phyloP scores from a whole-genome alignment of 345 rosid species.

The Arabis alpina region DNA sequence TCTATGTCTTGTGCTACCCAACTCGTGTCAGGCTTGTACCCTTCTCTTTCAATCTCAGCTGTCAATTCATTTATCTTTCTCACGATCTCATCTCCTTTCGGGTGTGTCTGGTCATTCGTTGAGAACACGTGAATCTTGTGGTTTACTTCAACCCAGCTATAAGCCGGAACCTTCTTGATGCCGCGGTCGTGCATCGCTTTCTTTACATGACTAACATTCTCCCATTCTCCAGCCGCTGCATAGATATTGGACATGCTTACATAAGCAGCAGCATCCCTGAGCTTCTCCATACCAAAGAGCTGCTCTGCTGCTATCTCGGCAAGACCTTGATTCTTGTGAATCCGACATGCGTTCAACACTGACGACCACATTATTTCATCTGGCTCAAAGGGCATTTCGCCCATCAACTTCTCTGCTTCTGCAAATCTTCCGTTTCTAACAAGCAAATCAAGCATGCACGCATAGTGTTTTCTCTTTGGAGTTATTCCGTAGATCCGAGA shows the following conservation, averaged over 20 bases:
- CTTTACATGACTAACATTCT: constrained; percentile 65
- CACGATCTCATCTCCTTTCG: constrained; percentile 56
- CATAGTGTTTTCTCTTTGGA: constrained; percentile 74
- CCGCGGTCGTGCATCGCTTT: constrained; percentile 83
- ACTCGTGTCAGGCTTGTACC: constrained; percentile 76
- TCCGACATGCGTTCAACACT: constrained; percentile 81
- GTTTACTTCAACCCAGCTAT: constrained; percentile 87
- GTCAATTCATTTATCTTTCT: constrained; percentile 56
- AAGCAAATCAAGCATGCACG: constrained; percentile 69
- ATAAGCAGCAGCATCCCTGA: constrained; percentile 81
- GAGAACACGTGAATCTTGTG: constrained; percentile 65
- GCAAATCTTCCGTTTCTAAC: constrained; percentile 67
- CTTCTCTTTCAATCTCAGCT: constrained; percentile 65
- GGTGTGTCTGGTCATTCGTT: constrained; percentile 67
- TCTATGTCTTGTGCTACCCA: constrained; percentile 71
- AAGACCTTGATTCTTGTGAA: constrained; percentile 71
- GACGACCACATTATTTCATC: constrained; percentile 92
- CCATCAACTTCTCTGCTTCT: constrained; percentile 72
- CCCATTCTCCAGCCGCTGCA: constrained; percentile 78
- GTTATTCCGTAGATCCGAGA: constrained; percentile 50
- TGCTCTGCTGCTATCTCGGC: constrained; percentile 71
- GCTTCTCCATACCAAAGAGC: constrained; percentile 70
- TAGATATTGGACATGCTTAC: constrained; percentile 86
- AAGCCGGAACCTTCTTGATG: constrained; percentile 67
- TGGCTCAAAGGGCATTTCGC: constrained; percentile 71